Evolutionary conservation across 192 early-diverging fungal species (phyloP).

Genomic region (Mortierella antarctica): DNA sequence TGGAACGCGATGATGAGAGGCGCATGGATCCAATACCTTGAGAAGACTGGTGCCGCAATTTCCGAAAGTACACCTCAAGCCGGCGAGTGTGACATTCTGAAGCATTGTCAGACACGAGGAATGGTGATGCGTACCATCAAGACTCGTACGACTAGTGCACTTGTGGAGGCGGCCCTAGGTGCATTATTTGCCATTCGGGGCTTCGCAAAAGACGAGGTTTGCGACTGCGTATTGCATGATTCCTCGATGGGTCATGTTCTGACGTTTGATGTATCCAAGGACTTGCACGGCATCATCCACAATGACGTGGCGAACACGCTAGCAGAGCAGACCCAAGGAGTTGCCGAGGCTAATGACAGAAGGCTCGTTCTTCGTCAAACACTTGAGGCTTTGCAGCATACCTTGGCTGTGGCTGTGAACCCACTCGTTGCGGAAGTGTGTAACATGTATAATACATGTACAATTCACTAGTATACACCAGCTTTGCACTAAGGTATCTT

Average conservation of each 20-base stretch:
- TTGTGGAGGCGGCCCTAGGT: no score
- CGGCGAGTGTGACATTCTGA: background rate
- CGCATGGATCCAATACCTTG: constrained; percentile 10
- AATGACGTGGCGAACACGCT: constrained; percentile 4
- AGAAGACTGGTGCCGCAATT: constrained; percentile 12
- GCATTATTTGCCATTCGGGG: background rate
- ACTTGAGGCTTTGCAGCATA: no score
- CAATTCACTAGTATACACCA: constrained; percentile 1
- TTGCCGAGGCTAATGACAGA: no score
- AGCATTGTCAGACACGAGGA: background rate
- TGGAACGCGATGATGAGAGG: constrained; percentile 7
- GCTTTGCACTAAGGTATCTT: background rate
- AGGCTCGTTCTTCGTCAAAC: no score
- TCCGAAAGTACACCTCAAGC: background rate
- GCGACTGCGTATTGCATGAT: constrained; percentile 4
- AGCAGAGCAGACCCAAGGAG: no score
- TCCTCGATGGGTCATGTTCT: background rate
- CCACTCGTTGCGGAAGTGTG: constrained; percentile 1
- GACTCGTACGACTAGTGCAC: no score
- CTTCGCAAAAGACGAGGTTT: constrained; percentile 3
- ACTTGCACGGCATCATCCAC: constrained; percentile 8
- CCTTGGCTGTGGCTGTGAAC: no score
- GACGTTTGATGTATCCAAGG: constrained; percentile 8
- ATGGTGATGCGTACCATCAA: no score
- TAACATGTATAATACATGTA: background rate